Percentiles rank a stretch among this genome's conserved stretches.
phyloP scores from a whole-genome alignment of 2,329 filamentous ascomycete genomes.

The Calycina marina region DNA sequence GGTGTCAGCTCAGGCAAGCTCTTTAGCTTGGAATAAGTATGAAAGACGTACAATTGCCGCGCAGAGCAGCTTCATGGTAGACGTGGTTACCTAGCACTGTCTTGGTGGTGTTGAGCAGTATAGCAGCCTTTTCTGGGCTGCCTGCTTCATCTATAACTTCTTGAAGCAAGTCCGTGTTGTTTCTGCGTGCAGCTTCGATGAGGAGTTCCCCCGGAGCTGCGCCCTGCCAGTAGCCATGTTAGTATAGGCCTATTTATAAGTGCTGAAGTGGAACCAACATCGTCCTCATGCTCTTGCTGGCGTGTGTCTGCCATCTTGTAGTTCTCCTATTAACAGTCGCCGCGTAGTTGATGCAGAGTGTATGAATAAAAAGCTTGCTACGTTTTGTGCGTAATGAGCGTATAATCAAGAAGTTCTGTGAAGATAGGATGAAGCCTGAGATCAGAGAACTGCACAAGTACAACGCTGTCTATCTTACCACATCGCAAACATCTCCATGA shows the following conservation, averaged over 20 bases:
- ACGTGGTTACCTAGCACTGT: slow-evolving; percentile 80
- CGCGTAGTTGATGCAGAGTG: neutral
- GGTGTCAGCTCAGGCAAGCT: slow-evolving; percentile 2
- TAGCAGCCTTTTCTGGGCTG: slow-evolving; percentile 46
- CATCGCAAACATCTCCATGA: too few relatives aligned
- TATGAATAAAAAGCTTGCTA: too few relatives aligned
- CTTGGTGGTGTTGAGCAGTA: slow-evolving; percentile 71
- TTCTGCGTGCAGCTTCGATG: slow-evolving; percentile 82
- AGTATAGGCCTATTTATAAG: too few relatives aligned
- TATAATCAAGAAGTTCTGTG: too few relatives aligned
- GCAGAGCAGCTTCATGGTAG: slow-evolving; percentile 75
- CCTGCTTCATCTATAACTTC: slow-evolving; percentile 51
- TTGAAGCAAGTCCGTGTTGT: slow-evolving; percentile 75
- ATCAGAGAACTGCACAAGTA: too few relatives aligned
- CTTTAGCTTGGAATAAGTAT: slow-evolving; percentile 1
- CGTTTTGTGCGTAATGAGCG: too few relatives aligned
- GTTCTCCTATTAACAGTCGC: neutral
- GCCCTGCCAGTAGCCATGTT: slow-evolving; percentile 50
- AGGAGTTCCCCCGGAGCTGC: slow-evolving; percentile 74
- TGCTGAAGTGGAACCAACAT: slow-evolving; percentile 10
- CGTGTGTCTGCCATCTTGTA: slow-evolving; percentile 18
- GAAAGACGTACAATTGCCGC: slow-evolving; percentile 59
- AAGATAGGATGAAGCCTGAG: too few relatives aligned
- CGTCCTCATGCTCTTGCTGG: slow-evolving; percentile 14
- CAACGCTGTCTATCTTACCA: too few relatives aligned